Percentiles rank a stretch among this genome's conserved stretches.
phyloP scores from a whole-genome alignment of 768 basidiomycete genomes.

The Xerocomus potaroensis region DNA sequence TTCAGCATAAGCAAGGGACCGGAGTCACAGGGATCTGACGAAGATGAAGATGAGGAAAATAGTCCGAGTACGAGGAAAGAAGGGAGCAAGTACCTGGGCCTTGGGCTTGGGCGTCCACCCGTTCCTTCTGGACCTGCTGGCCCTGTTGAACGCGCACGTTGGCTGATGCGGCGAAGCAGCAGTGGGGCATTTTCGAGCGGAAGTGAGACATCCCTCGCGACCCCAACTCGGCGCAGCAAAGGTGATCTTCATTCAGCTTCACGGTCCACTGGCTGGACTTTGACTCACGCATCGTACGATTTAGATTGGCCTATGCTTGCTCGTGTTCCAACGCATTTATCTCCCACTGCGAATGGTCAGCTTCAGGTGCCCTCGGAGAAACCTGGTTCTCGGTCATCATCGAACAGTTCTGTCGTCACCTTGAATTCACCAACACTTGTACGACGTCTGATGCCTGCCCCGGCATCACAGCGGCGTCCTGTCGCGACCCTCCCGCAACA shows the following conservation, averaged over 20 bases:
- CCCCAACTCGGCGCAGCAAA: slow-evolving; percentile 57
- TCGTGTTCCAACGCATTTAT: slow-evolving; percentile 44
- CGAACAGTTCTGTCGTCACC: slow-evolving; percentile 45
- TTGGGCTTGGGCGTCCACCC: slow-evolving; percentile 62
- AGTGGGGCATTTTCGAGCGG: slow-evolving; percentile 79
- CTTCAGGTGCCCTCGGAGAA: slow-evolving; percentile 39
- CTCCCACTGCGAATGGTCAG: slow-evolving; percentile 40
- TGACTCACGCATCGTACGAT: slow-evolving; percentile 1
- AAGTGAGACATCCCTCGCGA: slow-evolving; percentile 58
- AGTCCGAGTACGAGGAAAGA: slow-evolving; percentile 59
- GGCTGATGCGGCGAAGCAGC: slow-evolving; percentile 73
- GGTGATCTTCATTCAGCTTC: slow-evolving; percentile 45
- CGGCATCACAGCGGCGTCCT: slow-evolving; percentile 21
- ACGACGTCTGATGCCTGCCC: slow-evolving; percentile 30
- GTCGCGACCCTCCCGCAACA: slow-evolving; percentile 20
- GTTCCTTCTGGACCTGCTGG: slow-evolving; percentile 25
- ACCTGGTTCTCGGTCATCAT: slow-evolving; percentile 55
- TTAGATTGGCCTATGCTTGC: slow-evolving; percentile 57
- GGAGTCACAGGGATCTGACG: slow-evolving; percentile 44
- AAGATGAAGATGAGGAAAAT: slow-evolving; percentile 57
- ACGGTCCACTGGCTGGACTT: background rate
- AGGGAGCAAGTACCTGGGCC: slow-evolving; percentile 51
- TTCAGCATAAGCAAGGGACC: slow-evolving; percentile 30
- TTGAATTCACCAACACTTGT: slow-evolving; percentile 44
- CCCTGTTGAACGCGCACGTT: slow-evolving; percentile 44